These are phyloP conservation scores for Scytalidium lignicola DNA, from an alignment of 2,329 filamentous ascomycete genomes.

Conservation along the genomic window DNA sequence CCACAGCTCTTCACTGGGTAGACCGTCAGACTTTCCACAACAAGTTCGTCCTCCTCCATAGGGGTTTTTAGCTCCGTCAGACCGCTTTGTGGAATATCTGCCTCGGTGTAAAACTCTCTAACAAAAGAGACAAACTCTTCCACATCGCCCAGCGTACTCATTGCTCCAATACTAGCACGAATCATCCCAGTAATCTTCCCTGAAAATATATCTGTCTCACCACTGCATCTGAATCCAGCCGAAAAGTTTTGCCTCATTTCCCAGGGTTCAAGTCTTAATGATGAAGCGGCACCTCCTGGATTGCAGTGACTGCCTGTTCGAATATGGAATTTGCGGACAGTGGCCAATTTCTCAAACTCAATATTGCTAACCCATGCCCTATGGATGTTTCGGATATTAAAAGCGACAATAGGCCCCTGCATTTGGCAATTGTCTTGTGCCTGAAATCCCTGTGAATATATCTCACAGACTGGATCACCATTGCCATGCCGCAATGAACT, in stretches of 20 bases:
- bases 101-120: conserved; percentile 52
- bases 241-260: conserved; percentile 84
- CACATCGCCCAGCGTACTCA: conserved; percentile 77
- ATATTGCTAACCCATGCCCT: conserved; percentile 74
- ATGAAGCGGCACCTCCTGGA: conserved; percentile 74
- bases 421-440: conserved; percentile 23
- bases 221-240: conserved; percentile 77
- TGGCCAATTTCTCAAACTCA: conserved; percentile 83
- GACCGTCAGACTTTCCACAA: conserved; percentile 63
- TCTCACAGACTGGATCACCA: conserved; percentile 22
- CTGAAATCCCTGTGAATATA: conserved; percentile 30
- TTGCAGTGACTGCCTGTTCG: conserved; percentile 90
- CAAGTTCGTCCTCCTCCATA: conserved; percentile 25
- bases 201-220: conserved; percentile 72
- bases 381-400: conserved; percentile 68
- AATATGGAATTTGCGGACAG: conserved; percentile 73
- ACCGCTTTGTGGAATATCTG: background rate
- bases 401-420: conserved; percentile 73
- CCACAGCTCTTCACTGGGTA: conserved; percentile 96
- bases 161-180: conserved; percentile 80
- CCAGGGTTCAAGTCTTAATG: conserved; percentile 68
- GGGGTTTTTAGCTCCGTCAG: background rate
- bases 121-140: conserved; percentile 67
- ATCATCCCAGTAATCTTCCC: conserved; percentile 87
- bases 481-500: conserved; percentile 57